These are phyloP conservation scores for Intubia oerlemansii DNA, from an alignment of 2,329 filamentous ascomycete genomes.

Conservation along the genomic window DNA sequence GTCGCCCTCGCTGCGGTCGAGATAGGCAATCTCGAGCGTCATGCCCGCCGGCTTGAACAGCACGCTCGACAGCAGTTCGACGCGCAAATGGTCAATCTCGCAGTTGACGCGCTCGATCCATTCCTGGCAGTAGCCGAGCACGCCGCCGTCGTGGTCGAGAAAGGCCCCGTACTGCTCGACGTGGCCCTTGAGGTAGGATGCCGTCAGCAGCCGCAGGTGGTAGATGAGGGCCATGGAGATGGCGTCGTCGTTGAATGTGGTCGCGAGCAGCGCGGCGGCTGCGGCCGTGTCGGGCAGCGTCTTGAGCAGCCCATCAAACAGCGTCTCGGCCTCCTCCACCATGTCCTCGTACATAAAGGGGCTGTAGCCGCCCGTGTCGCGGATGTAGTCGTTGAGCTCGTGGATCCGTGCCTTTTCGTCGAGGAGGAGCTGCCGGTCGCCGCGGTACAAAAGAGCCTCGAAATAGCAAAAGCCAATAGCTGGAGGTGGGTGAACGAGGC, in stretches of 20 bases:
- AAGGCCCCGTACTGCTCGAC: slow-evolving; percentile 50
- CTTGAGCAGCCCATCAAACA: slow-evolving; percentile 42
- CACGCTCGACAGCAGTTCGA: slow-evolving; percentile 56
- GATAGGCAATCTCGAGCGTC: slow-evolving; percentile 70
- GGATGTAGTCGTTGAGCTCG: slow-evolving; percentile 48
- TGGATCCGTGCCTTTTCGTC: slow-evolving; percentile 53
- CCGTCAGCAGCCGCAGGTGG: slow-evolving; percentile 63
- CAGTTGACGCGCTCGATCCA: slow-evolving; percentile 53
- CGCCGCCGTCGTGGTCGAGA: slow-evolving; percentile 32
- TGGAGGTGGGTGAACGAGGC: no score
- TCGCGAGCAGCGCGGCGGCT: slow-evolving; percentile 30
- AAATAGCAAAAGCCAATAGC: slow-evolving; percentile 88
- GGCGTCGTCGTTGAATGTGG: slow-evolving; percentile 52
- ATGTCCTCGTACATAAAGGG: slow-evolving; percentile 63
- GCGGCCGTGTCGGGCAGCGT: slow-evolving; percentile 38
- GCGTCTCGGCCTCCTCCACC: slow-evolving; percentile 47
- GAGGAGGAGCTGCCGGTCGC: slow-evolving; percentile 41
- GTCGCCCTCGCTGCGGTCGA: slow-evolving; percentile 64
- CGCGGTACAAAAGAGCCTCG: slow-evolving; percentile 54
- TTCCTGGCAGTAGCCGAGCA: slow-evolving; percentile 47
- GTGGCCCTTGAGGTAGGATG: slow-evolving; percentile 64
- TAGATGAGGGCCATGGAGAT: slow-evolving; percentile 62
- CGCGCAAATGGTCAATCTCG: slow-evolving; percentile 81
- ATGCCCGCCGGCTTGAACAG: slow-evolving; percentile 62
- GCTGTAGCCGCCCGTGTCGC: slow-evolving; percentile 48